phyloP scores from a whole-genome alignment of 345 rosid genomes.

The Brassica carinata region DNA sequence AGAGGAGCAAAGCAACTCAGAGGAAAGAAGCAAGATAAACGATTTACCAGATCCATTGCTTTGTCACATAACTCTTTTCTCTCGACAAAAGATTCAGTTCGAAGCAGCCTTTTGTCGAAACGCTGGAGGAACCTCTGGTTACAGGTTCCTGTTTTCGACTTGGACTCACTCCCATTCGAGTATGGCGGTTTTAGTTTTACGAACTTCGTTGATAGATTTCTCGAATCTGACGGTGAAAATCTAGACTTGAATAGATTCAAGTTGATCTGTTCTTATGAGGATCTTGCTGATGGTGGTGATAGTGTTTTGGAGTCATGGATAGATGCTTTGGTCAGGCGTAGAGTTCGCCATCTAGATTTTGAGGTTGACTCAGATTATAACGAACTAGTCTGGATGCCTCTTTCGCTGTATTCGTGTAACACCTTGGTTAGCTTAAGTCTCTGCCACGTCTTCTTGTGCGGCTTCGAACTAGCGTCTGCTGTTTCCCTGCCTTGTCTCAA shows the following conservation, averaged over 20 bases:
- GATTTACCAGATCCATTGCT: neutral
- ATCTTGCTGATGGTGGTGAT: too few relatives aligned
- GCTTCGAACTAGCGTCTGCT: neutral
- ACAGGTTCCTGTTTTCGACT: neutral
- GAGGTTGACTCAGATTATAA: too few relatives aligned
- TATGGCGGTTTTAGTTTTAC: neutral
- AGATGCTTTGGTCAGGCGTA: too few relatives aligned
- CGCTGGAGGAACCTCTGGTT: neutral
- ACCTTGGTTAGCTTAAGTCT: neutral
- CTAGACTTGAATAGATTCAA: too few relatives aligned
- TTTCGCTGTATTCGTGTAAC: neutral
- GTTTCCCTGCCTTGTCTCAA: neutral
- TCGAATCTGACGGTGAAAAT: too few relatives aligned
- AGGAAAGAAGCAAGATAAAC: neutral
- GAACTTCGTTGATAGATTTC: too few relatives aligned
- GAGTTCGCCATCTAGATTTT: too few relatives aligned
- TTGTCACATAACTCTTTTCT: neutral
- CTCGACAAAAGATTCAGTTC: neutral
- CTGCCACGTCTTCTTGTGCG: too few relatives aligned
- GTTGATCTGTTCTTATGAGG: too few relatives aligned
- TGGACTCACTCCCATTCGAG: neutral
- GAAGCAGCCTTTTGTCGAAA: too few relatives aligned
- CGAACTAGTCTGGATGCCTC: neutral
- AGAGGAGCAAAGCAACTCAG: neutral
- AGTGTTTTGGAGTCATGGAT: too few relatives aligned